These are phyloP conservation scores for Fusarium humuli DNA, from an alignment of 2,329 filamentous ascomycete genomes.

Conservation along the genomic window DNA sequence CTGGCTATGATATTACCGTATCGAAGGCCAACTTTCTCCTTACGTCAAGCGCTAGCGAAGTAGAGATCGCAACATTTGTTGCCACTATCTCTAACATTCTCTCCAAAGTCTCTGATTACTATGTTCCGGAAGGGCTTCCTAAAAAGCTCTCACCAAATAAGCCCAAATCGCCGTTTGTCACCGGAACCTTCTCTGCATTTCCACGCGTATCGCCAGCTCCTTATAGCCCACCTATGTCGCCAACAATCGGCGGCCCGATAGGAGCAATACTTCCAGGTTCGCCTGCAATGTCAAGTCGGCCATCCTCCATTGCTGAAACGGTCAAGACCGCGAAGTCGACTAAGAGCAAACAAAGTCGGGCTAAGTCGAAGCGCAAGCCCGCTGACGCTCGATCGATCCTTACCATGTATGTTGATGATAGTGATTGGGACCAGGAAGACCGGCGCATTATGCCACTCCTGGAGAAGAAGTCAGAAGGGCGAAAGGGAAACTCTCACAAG, in stretches of 20 bases:
- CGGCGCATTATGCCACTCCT: constrained; percentile 65
- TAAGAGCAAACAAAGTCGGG: constrained; percentile 47
- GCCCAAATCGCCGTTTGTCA: constrained; percentile 46
- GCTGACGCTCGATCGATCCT: constrained; percentile 50
- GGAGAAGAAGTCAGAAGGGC: constrained; percentile 50
- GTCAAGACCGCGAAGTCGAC: constrained; percentile 46
- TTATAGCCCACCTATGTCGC: constrained; percentile 41
- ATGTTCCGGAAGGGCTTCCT: constrained; percentile 54
- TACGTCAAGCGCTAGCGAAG: constrained; percentile 64
- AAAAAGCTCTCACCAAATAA: constrained; percentile 38
- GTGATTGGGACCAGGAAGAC: constrained; percentile 61
- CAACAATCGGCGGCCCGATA: constrained; percentile 24
- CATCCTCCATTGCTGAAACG: constrained; percentile 52
- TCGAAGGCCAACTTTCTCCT: constrained; percentile 69
- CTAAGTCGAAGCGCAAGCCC: constrained; percentile 44
- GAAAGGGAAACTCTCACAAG: constrained; percentile 61
- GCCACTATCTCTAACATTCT: constrained; percentile 62
- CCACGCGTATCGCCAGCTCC: constrained; percentile 41
- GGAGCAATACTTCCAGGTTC: constrained; percentile 21
- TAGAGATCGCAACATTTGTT: constrained; percentile 66
- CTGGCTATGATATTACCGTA: constrained; percentile 52
- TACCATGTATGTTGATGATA: constrained; percentile 55
- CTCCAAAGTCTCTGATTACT: constrained; percentile 53
- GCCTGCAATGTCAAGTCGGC: constrained; percentile 35
- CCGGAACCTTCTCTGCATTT: constrained; percentile 49